Evolutionary conservation across 139 green algal species (phyloP).

Genomic region (Haematococcus lacustris): DNA sequence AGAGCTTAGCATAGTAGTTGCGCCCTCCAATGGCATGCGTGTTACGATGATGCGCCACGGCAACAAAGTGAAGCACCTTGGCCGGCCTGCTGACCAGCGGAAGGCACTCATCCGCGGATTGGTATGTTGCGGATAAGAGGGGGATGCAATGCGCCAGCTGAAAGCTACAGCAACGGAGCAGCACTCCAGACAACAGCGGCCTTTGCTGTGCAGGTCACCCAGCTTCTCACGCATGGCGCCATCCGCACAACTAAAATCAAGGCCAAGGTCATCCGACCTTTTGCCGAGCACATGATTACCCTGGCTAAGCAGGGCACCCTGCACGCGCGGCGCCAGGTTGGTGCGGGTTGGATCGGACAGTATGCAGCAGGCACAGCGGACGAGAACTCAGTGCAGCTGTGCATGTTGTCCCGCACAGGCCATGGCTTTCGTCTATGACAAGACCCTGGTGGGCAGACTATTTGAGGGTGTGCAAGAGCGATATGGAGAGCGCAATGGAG

Average conservation of each 20-base stretch:
- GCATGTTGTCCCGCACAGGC: conserved; percentile 64
- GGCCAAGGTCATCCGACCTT: conserved; percentile 90
- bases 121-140: conserved; percentile 19
- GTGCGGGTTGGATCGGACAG: background rate
- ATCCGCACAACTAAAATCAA: conserved; percentile 92
- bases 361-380: too few relatives aligned
- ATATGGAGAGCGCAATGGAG: conserved; percentile 81
- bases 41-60: conserved; percentile 88
- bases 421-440: conserved; percentile 88
- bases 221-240: conserved; percentile 86
- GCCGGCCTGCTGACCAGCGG: conserved; percentile 89
- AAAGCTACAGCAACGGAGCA: background rate
- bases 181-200: background rate
- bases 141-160: background rate
- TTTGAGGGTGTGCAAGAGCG: conserved; percentile 77
- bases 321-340: conserved; percentile 70
- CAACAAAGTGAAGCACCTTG: conserved; percentile 70
- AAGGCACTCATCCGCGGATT: conserved; percentile 90
- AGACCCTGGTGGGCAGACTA: conserved; percentile 79
- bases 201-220: conserved; percentile 43
- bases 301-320: conserved; percentile 88
- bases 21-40: conserved; percentile 31
- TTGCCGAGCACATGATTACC: conserved; percentile 98
- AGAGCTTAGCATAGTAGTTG: conserved; percentile 30
- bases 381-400: too few relatives aligned